A percentile compares a stretch with the other conserved stretches of the same genome.
Evolutionary conservation across 2,329 filamentous ascomycete genomes (phyloP).

Genomic region (Waltergamsia citrina): DNA sequence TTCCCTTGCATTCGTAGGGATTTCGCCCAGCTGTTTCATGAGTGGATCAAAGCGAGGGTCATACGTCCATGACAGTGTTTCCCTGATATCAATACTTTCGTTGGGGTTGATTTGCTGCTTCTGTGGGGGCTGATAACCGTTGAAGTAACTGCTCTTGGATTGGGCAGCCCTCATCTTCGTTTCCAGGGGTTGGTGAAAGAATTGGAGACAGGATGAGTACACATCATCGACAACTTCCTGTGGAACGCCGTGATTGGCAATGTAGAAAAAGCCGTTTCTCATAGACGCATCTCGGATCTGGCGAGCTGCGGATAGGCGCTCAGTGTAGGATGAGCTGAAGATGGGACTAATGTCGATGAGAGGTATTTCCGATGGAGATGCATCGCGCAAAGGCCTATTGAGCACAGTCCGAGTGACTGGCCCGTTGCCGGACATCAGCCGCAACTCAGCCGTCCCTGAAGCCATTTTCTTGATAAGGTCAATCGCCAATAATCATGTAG

Average conservation of each 20-base stretch:
- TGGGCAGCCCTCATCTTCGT: conserved; percentile 28
- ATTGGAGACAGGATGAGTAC: conserved; percentile 24
- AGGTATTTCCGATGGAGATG: conserved; percentile 35
- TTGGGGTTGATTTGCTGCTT: conserved; percentile 36
- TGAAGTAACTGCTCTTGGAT: conserved; percentile 29
- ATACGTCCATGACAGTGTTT: conserved; percentile 43
- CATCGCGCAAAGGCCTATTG: conserved; percentile 23
- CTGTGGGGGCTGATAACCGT: conserved; percentile 34
- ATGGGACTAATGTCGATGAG: conserved; percentile 38
- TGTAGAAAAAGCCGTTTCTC: conserved; percentile 46
- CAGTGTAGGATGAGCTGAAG: conserved; percentile 22
- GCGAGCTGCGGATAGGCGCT: conserved; percentile 27
- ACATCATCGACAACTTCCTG: conserved; percentile 16
- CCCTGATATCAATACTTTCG: conserved; percentile 39
- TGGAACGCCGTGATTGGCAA: conserved; percentile 38
- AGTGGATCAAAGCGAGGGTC: conserved; percentile 41
- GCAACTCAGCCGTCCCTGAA: conserved; percentile 20
- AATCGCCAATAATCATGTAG: no score
- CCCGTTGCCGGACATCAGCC: conserved; percentile 25
- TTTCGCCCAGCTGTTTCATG: conserved; percentile 21
- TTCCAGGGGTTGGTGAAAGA: conserved; percentile 36
- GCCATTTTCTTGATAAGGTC: no score
- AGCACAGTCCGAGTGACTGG: conserved; percentile 24
- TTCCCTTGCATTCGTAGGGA: conserved; percentile 31
- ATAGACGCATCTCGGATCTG: conserved; percentile 34